These are phyloP conservation scores for Coelastrella sp. DNA, from an alignment of 139 green algal genomes.

Conservation along the genomic window DNA sequence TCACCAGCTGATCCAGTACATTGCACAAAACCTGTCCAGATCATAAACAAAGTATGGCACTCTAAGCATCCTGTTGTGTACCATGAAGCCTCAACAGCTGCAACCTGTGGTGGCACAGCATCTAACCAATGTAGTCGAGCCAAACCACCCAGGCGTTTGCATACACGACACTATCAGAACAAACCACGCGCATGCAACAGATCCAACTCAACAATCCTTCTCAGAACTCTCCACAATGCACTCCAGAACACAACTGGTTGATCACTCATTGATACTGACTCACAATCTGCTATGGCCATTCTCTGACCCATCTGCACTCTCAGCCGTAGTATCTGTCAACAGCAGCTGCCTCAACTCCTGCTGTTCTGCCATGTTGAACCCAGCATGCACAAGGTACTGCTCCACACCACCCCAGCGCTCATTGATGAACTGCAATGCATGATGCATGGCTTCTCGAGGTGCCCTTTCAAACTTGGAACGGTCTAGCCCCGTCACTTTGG, in stretches of 20 bases:
- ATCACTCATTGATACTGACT: background rate
- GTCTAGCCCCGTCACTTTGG: constrained; percentile 19
- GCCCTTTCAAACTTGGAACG: constrained; percentile 32
- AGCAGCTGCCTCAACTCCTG: constrained; percentile 34
- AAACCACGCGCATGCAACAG: too few relatives aligned
- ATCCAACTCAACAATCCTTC: background rate
- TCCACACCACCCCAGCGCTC: background rate
- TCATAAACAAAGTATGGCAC: too few relatives aligned
- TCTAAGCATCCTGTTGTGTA: too few relatives aligned
- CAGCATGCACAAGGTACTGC: constrained; percentile 10
- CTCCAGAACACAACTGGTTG: background rate
- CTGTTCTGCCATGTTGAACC: constrained; percentile 24
- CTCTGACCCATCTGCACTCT: background rate
- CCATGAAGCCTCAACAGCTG: too few relatives aligned
- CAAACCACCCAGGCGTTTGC: too few relatives aligned
- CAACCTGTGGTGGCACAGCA: too few relatives aligned
- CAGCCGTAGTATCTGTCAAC: background rate
- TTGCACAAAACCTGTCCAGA: too few relatives aligned
- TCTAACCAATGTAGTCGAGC: too few relatives aligned
- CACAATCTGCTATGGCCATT: background rate
- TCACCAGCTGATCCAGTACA: too few relatives aligned
- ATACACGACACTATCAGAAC: too few relatives aligned
- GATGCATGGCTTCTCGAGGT: constrained; percentile 34
- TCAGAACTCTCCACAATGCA: background rate
- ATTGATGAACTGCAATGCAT: constrained; percentile 6